phyloP scores from a whole-genome alignment of 2,329 filamentous ascomycete genomes.

The Dothideomycetidae sp. region DNA sequence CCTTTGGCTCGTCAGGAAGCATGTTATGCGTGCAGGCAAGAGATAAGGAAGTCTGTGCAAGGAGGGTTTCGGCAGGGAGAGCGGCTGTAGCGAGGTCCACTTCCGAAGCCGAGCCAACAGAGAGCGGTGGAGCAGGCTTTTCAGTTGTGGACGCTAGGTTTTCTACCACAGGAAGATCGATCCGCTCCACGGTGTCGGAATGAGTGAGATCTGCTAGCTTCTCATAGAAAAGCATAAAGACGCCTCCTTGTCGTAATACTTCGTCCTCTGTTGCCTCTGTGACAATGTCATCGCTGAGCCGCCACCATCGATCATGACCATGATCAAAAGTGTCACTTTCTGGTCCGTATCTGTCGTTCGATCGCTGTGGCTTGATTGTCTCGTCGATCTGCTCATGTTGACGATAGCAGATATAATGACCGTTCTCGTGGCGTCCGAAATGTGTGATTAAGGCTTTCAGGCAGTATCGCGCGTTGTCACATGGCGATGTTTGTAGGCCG shows the following conservation, averaged over 20 bases:
- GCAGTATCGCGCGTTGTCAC: slow-evolving; percentile 42
- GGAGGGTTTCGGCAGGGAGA: no score
- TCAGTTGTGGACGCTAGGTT: no score
- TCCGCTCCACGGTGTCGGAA: no score
- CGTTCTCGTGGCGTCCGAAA: slow-evolving; percentile 81
- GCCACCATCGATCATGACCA: slow-evolving; percentile 57
- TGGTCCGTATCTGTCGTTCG: slow-evolving; percentile 18
- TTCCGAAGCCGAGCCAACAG: no score
- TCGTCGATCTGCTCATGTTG: slow-evolving; percentile 39
- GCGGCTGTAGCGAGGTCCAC: no score
- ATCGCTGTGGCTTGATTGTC: slow-evolving; percentile 7
- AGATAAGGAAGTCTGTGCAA: no score
- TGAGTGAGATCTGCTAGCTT: slow-evolving; percentile 25
- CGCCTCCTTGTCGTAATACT: slow-evolving; percentile 62
- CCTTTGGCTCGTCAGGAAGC: no score
- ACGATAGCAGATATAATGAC: slow-evolving; percentile 86
- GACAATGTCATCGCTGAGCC: slow-evolving; percentile 80
- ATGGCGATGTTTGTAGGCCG: slow-evolving; percentile 14
- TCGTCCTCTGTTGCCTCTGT: slow-evolving; percentile 55
- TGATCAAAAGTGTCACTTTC: slow-evolving; percentile 13
- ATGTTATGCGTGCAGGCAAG: no score
- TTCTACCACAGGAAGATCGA: no score
- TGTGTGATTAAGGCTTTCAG: slow-evolving; percentile 78
- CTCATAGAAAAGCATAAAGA: slow-evolving; percentile 98
- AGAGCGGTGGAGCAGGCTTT: no score